Base-by-base conservation (phyloP, 768 basidiomycete genomes). In the Mycena galopus region DNA sequence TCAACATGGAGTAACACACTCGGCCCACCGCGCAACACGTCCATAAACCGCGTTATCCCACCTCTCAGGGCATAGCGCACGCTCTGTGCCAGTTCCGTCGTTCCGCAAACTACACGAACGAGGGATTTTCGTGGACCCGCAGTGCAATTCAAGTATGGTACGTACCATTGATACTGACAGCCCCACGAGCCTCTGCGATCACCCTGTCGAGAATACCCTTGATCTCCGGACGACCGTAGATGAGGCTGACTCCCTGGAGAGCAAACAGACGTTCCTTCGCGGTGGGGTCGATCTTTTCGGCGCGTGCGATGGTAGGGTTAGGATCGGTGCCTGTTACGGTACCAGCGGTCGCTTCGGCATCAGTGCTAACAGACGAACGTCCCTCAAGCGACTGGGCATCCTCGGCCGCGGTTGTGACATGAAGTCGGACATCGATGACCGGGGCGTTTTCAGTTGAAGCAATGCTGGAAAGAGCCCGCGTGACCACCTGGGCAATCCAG, bases 161-260 rank as follows among this genome's bases (percentile, higher is more conserved):
- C 85, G 10, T 67, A 88, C 89, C 89, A 33, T 82, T 87, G 30
- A 90, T 85, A 10, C 86, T 85, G 75, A 89, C 80, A 7, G 81
- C 78, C 9, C 86, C 88, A 4, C 73, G 73, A 1, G 42, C 44
- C 8, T 72, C 70, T 2, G 53, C 74, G 11, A 86, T 81, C 71
- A 89, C 87, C 17, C 81, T 79, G 3, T 74, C 66, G 3, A 89
- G 57, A 2, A 89, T 75, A 0, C 72, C 68, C 8, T 75, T 61
- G 3, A 90, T 44, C 64, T 89, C 84, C 0, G 89, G 88, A 1
- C 89, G 78, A 1, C 88, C 87, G 1, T 76, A 72, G 29, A 78
- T 71, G 12, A 85, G 53, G 12, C 66, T 73, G 3, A 86, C 78
- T 1, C 70, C 76, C 0, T 80, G 67, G 35, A 79, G 70, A 12